phyloP scores from a whole-genome alignment of 768 basidiomycete genomes.

The Tylopilus cervinicoccineus region DNA sequence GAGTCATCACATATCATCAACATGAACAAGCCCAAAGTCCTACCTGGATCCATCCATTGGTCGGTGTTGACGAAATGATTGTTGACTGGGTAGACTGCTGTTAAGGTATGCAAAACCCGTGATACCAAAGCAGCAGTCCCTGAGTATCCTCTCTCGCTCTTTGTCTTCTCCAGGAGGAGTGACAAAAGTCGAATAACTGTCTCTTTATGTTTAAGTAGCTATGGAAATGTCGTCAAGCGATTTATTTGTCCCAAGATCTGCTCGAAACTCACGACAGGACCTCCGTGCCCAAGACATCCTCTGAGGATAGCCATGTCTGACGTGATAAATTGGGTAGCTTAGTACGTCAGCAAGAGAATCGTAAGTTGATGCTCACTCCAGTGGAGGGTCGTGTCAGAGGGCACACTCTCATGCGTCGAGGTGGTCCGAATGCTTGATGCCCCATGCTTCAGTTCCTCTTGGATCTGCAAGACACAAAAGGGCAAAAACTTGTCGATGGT shows the following conservation, averaged over 20 bases:
- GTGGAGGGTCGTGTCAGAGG: constrained; percentile 86
- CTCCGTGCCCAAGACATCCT: constrained; percentile 77
- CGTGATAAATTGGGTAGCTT: constrained; percentile 1
- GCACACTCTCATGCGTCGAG: constrained; percentile 64
- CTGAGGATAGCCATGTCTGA: constrained; percentile 78
- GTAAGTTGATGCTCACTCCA: constrained; percentile 62
- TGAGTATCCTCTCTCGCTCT: constrained; percentile 85
- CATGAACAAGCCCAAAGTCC: constrained; percentile 13
- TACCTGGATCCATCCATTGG: constrained; percentile 77
- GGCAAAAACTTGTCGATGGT: constrained; percentile 79
- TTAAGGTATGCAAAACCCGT: constrained; percentile 70
- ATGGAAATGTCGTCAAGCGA: constrained; percentile 4
- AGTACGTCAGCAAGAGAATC: neutral
- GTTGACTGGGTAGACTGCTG: constrained; percentile 72
- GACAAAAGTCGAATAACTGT: constrained; percentile 59
- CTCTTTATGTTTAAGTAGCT: constrained; percentile 69
- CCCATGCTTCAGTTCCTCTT: constrained; percentile 84
- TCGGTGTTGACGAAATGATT: constrained; percentile 76
- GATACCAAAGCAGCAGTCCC: constrained; percentile 75
- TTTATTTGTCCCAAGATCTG: neutral
- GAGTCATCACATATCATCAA: constrained; percentile 5
- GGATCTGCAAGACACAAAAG: constrained; percentile 70
- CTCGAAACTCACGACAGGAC: constrained; percentile 45
- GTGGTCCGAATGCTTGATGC: constrained; percentile 85
- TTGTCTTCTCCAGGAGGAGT: constrained; percentile 72